Evolutionary conservation across 1,139 yeast genomes (phyloP), one percentile per base, ranked within the genome.

Genomic region (Yamadazyma conglobata): DNA sequence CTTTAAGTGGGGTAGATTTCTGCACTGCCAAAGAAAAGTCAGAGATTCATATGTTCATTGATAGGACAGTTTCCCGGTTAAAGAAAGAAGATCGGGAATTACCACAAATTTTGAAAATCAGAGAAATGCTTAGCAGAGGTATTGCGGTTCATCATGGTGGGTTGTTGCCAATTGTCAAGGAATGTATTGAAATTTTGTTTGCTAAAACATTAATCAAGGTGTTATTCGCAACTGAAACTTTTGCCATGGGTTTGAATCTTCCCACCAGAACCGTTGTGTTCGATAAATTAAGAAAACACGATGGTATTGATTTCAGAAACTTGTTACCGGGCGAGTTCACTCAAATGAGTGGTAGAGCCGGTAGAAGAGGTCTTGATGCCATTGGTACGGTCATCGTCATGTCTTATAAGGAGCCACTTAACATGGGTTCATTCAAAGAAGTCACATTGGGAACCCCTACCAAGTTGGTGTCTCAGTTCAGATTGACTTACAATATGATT

Each of bases 261-360:
- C 99, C 99, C 15, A 93, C 98, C 0, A 81, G 94, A 58, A 91
- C 98, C 0, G 99, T 91, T 25, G 91, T 91, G 2, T 91, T 91
- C 55, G 76, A 89, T 38, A 85, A 83, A 28, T 65, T 81, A 29
- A 67, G 93, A 47, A 91, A 91, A 50, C 95, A 88, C 54, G 98
- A 91, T 54, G 97, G 97, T 24, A 73, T 79, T 28, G 73, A 74
- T 0, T 80, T 86, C 57, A 73, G 99, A 54, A 76, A 81, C 49
- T 64, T 91, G 38, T 67, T 83, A 8, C 96, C 98, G 0, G 98
- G 98, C 27, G 98, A 91, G 54, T 91, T 89, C 54, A 93, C 96
- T 1, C 98, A 91, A 60, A 91, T 93, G 98, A 89, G 97, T 0
- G 98, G 98, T 32, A 77, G 98, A 59, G 98, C 98, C 2, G 98